Conservation (phyloP, 495 filamentous ascomycete species). For the Chaetomium fimeti region DNA sequence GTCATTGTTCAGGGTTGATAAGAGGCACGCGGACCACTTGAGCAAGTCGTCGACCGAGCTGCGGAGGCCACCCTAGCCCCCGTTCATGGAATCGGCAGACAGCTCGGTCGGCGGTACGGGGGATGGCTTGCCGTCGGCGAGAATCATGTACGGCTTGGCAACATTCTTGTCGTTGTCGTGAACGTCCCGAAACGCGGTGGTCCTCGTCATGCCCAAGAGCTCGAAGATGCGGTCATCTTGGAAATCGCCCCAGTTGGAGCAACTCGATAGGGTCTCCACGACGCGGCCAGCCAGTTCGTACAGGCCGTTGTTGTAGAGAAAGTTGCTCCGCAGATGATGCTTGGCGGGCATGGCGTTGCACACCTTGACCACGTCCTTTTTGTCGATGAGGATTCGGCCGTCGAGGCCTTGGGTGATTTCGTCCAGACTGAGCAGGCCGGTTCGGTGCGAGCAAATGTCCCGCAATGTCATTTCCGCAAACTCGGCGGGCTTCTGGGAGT, state of each 20-base stretch:
- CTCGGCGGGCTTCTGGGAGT: background rate
- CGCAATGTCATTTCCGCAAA: background rate
- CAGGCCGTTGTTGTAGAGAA: background rate
- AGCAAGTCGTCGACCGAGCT: background rate
- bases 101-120: background rate
- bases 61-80: background rate
- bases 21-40: background rate
- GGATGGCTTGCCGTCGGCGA: background rate
- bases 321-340: background rate
- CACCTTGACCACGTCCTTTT: background rate
- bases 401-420: background rate
- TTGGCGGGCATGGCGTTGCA: constrained; percentile 1
- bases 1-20: background rate
- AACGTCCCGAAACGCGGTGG: background rate
- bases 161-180: background rate
- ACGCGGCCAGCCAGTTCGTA: background rate
- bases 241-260: background rate
- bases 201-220: background rate
- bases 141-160: background rate
- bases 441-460: background rate
- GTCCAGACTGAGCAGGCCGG: background rate
- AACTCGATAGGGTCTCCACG: background rate
- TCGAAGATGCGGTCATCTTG: background rate
- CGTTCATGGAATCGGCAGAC: constrained; percentile 1
- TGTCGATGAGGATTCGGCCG: constrained; percentile 1